phyloP scores from a whole-genome alignment of 176 grass and related monocot genomes.

The Rhynchospora breviuscula region DNA sequence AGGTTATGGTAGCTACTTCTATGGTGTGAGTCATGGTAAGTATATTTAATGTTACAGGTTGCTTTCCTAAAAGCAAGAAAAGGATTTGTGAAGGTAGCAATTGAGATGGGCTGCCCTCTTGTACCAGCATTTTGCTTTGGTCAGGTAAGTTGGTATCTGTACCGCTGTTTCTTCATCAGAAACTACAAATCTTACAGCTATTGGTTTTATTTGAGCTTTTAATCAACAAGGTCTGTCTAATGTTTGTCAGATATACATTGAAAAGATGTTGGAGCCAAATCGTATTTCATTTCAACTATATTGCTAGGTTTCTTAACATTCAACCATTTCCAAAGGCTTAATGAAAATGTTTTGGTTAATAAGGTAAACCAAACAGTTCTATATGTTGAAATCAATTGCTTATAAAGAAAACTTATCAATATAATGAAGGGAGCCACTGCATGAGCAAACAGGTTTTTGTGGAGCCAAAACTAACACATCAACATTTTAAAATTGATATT shows the following conservation, averaged over 20 bases:
- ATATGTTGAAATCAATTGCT: neutral
- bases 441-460: neutral
- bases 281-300: neutral
- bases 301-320: neutral
- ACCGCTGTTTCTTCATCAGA: neutral
- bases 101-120: conserved; percentile 66
- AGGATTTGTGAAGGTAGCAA: conserved; percentile 87
- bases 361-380: neutral
- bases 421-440: neutral
- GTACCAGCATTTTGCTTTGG: conserved; percentile 79
- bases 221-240: neutral
- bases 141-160: conserved; percentile 40
- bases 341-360: neutral
- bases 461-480: neutral
- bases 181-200: neutral
- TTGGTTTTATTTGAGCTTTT: neutral
- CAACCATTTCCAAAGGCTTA: neutral
- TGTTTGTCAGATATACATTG: neutral
- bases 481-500: neutral
- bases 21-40: neutral
- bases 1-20: neutral
- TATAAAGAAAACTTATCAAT: neutral
- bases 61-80: conserved; percentile 89
- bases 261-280: neutral
- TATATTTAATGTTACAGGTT: conserved; percentile 42